Evolutionary conservation across 2,329 filamentous ascomycete species (phyloP).

Genomic region (Cladophialophora immunda): DNA sequence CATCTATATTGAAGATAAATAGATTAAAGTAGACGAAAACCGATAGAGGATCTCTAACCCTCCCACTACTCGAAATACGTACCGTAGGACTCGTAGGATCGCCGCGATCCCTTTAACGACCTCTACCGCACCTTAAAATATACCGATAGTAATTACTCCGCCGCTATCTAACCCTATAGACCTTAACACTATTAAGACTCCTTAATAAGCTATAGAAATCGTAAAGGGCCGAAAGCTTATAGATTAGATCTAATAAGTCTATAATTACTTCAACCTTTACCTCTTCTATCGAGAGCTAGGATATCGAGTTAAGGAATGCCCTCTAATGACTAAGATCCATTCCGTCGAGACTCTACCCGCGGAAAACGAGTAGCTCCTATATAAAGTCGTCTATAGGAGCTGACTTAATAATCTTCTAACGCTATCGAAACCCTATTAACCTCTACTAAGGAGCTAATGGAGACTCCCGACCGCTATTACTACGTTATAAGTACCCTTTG

Average conservation of each 20-base stretch:
- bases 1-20: slow-evolving; percentile 9
- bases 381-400: neutral
- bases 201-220: slow-evolving; percentile 3
- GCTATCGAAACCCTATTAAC: neutral
- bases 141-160: neutral
- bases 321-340: slow-evolving; percentile 1
- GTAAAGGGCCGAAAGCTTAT: slow-evolving; percentile 3
- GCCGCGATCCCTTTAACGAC: neutral
- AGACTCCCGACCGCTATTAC: neutral
- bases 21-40: slow-evolving; percentile 3
- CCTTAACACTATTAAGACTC: slow-evolving; percentile 4
- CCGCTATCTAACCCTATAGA: slow-evolving; percentile 1
- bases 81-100: neutral
- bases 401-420: neutral
- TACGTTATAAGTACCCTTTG: neutral
- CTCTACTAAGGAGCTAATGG: neutral
- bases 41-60: neutral
- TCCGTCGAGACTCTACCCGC: neutral
- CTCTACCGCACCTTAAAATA: neutral
- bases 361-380: slow-evolving; percentile 5
- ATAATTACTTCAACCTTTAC: slow-evolving; percentile 5
- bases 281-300: neutral
- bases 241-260: neutral
- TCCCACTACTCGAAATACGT: neutral
- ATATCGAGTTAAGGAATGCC: slow-evolving; percentile 4